These are phyloP conservation scores for Sarocladium oryzae DNA, from an alignment of 2,329 filamentous ascomycete species.

Conservation along the genomic window DNA sequence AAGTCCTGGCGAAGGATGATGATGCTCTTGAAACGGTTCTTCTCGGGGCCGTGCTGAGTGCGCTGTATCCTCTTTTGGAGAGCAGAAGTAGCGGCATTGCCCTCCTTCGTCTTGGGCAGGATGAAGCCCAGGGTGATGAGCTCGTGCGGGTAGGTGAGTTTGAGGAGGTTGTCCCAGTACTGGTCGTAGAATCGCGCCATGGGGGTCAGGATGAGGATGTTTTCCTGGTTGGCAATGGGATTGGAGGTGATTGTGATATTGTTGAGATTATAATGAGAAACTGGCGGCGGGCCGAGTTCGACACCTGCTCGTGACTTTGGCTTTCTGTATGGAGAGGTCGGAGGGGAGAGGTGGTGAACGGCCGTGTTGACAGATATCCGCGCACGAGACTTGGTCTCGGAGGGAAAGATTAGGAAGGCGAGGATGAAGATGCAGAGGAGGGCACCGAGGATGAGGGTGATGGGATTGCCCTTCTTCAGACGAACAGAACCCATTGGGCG, in stretches of 20 bases:
- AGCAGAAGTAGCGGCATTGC: slow-evolving; percentile 75
- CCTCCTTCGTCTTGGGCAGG: slow-evolving; percentile 86
- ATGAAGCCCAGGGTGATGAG: slow-evolving; percentile 95
- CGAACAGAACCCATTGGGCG: slow-evolving; percentile 58
- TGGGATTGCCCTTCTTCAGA: slow-evolving; percentile 73
- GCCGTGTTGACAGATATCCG: slow-evolving; percentile 40
- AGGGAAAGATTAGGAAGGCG: slow-evolving; percentile 52
- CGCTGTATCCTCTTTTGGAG: slow-evolving; percentile 80
- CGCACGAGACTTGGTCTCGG: slow-evolving; percentile 37
- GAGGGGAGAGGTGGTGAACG: slow-evolving; percentile 37
- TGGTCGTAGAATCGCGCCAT: slow-evolving; percentile 87
- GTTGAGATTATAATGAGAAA: slow-evolving; percentile 91
- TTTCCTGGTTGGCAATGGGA: slow-evolving; percentile 74
- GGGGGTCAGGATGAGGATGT: slow-evolving; percentile 84
- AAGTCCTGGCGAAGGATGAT: slow-evolving; percentile 95
- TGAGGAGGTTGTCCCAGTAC: slow-evolving; percentile 91
- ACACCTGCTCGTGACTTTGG: slow-evolving; percentile 25
- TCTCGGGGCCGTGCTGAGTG: slow-evolving; percentile 71
- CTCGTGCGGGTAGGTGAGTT: slow-evolving; percentile 83
- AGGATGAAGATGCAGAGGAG: slow-evolving; percentile 68
- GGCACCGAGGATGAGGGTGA: slow-evolving; percentile 65
- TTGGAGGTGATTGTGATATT: slow-evolving; percentile 77
- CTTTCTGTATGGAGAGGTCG: slow-evolving; percentile 37
- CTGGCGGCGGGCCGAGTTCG: slow-evolving; percentile 60
- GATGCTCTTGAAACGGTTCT: slow-evolving; percentile 82